These are phyloP conservation scores for Erigeron canadensis DNA, from an alignment of 129 eudicot genomes.

Conservation along the genomic window DNA sequence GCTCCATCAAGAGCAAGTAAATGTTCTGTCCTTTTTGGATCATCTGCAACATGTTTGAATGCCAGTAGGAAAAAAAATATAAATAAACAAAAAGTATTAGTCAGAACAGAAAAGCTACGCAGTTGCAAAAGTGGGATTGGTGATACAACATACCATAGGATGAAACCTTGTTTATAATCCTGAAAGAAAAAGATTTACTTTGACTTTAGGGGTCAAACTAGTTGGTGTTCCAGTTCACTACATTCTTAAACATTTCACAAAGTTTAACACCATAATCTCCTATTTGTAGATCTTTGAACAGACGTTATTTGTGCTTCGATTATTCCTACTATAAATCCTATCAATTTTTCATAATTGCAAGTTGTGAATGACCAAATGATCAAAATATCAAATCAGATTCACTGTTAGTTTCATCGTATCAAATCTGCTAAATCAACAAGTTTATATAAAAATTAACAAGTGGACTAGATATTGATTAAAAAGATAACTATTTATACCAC, in stretches of 20 bases:
- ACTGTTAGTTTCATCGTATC: no score
- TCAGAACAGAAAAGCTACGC: no score
- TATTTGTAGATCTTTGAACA: no score
- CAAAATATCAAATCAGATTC: no score
- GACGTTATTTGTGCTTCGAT: not conserved
- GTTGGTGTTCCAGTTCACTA: not conserved
- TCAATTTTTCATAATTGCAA: no score
- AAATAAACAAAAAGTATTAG: not conserved
- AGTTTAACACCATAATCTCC: not conserved
- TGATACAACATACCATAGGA: no score
- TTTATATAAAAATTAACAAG: no score
- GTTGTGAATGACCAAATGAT: not conserved
- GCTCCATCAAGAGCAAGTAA: conserved; percentile 54
- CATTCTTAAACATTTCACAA: not conserved
- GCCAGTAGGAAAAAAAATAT: not conserved
- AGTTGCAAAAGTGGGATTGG: no score
- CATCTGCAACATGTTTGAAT: conserved; percentile 36
- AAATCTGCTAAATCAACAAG: no score
- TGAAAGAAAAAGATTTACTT: conserved; percentile 19
- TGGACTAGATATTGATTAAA: no score
- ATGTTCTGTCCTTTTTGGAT: conserved; percentile 47
- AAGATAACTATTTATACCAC: no score
- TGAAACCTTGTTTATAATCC: not conserved
- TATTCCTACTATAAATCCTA: conserved; percentile 29
- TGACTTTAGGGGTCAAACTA: not conserved